A percentile compares a stretch with the other conserved stretches of the same genome.
phyloP scores from a whole-genome alignment of 306 rosid genomes.

The Gastrolobium bilobum region DNA sequence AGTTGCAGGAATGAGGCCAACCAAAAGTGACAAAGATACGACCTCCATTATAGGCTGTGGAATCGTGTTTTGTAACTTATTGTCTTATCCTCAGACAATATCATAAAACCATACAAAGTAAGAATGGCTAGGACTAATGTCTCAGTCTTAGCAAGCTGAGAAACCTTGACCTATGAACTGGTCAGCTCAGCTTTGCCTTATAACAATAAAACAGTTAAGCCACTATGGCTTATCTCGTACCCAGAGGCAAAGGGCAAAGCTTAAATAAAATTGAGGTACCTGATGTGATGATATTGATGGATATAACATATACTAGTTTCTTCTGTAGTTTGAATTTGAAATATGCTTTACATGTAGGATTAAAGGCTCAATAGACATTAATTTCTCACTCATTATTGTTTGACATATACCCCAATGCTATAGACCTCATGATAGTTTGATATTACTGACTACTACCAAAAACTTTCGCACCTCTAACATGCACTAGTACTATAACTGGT shows the following conservation, averaged over 20 bases:
- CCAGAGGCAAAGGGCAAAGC: not conserved
- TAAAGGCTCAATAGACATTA: not conserved
- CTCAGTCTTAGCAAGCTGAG: slow-evolving; percentile 3
- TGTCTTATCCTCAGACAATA: not conserved
- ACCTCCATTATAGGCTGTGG: slow-evolving; percentile 11
- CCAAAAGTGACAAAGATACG: not conserved
- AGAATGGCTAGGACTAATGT: not conserved
- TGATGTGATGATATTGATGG: not conserved
- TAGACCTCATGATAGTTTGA: not conserved
- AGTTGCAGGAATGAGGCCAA: not conserved
- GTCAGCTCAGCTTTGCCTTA: not conserved
- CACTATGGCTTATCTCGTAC: not conserved
- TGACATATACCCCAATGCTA: slow-evolving; percentile 3
- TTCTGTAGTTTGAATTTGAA: not conserved
- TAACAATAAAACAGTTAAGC: not conserved
- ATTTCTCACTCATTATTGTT: not conserved
- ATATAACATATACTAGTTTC: slow-evolving; percentile 1
- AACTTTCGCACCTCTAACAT: slow-evolving; percentile 10
- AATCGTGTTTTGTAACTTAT: not conserved
- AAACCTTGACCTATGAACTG: slow-evolving; percentile 26
- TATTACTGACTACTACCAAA: slow-evolving; percentile 6
- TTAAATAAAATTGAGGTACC: not conserved
- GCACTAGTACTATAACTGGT: not conserved
- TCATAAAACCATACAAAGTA: slow-evolving; percentile 6
- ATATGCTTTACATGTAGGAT: not conserved